Base-by-base conservation (phyloP, 345 rosid genomes). In the Pistacia atlantica region DNA sequence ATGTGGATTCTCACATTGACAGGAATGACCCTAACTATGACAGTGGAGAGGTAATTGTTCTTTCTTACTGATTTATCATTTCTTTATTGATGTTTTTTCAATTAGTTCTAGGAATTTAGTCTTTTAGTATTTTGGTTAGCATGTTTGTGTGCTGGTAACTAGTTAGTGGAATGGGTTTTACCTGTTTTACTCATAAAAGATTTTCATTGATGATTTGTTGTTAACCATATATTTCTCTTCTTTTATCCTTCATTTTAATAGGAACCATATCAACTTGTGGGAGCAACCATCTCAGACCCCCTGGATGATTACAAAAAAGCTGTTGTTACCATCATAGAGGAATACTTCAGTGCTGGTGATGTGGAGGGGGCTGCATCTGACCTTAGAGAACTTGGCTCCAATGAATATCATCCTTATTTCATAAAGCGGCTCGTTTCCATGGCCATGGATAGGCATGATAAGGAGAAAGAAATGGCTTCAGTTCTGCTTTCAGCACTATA, bases 401-500 rank as follows among this genome's bases (percentile, higher is more conserved):
- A 92, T 67, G 80, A 90, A 72, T 96, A 90, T 85, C 98, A 91
- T 84, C 97, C 98, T 31, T 94, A 92, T 77, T 91, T 96, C 76
- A 86, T 93, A 35, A 97, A 97, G 86, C 82, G 98, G 62, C 95
- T 97, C 51, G 92, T 97, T 72, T 97, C 99, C 76, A 92, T 97
- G 90, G 90, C 99, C 80, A 91, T 97, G 99, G 99, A 97, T 80
- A 89, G 94, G 81, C 98, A 90, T 84, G 97, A 97, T 77, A 97
- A 94, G 85, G 97, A 97, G 94, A 97, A 97, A 82, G 99, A 97
- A 83, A 97, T 94, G 99, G 94, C 99, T 69, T 97, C 98, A 0
- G 99, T 97, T 75, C 81, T 97, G 77, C 88, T 97, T 52, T 97
- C 99, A 59, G 89, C 94, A 7, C 83, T 97, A 5, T 97, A 97